A percentile compares a stretch with the other conserved stretches of the same genome.
Evolutionary conservation across 768 basidiomycete species (phyloP).

Genomic region (Termitomyces bulborhizus): DNA sequence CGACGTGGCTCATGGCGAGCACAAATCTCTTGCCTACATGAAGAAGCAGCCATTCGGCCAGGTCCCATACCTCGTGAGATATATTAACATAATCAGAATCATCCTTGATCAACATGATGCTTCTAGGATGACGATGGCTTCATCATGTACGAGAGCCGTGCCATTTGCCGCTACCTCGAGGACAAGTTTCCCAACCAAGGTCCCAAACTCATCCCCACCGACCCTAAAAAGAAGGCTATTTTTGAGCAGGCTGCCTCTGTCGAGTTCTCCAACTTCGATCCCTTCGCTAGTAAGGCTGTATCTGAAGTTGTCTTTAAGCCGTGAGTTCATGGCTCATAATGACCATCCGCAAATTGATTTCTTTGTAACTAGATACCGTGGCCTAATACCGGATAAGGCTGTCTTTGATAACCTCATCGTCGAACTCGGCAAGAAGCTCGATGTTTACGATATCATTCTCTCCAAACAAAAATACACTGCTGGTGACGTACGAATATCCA

Average conservation of each 20-base stretch:
- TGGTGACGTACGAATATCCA: slow-evolving; percentile 37
- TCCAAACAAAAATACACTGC: slow-evolving; percentile 47
- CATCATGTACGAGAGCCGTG: slow-evolving; percentile 55
- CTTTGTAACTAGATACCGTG: not conserved
- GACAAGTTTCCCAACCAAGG: slow-evolving; percentile 48
- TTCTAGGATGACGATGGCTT: slow-evolving; percentile 48
- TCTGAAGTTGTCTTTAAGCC: slow-evolving; percentile 47
- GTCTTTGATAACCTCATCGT: slow-evolving; percentile 20
- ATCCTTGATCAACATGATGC: not conserved
- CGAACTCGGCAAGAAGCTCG: slow-evolving; percentile 32
- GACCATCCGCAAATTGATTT: too few relatives aligned
- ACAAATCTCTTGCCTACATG: slow-evolving; percentile 39
- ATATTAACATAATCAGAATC: too few relatives aligned
- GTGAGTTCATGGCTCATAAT: slow-evolving; percentile 22
- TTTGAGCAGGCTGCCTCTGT: slow-evolving; percentile 45
- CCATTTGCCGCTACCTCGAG: slow-evolving; percentile 54
- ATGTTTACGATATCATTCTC: slow-evolving; percentile 48
- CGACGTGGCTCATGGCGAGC: slow-evolving; percentile 36
- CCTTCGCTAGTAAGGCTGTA: slow-evolving; percentile 29
- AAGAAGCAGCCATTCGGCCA: slow-evolving; percentile 60
- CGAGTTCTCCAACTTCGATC: slow-evolving; percentile 49
- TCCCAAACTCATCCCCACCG: slow-evolving; percentile 44
- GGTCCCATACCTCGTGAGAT: slow-evolving; percentile 47
- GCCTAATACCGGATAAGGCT: slow-evolving; percentile 8
- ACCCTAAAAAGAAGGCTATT: slow-evolving; percentile 29